Evolutionary conservation across 495 filamentous ascomycete species (phyloP), one percentile per base, ranked within the genome.

Genomic region (Penicillium daleae): DNA sequence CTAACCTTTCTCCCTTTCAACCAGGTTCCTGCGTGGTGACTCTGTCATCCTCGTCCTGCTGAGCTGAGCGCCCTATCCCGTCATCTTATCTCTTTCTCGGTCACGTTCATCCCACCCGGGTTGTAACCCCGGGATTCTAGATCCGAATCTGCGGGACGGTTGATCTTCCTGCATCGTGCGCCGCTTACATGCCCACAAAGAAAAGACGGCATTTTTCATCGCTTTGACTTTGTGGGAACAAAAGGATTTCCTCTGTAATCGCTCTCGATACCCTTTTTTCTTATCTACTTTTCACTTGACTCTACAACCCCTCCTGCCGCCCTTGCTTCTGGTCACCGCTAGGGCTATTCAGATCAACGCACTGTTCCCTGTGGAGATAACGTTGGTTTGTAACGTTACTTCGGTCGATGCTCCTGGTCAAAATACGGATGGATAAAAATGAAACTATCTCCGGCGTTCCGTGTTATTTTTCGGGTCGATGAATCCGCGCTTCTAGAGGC

Each of bases 31-130:
- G 60, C 85, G 94, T 70, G 94, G 94, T 56, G 94, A 98, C 78
- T 92, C 90, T 40, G 93, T 98, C 62, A 96, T 98, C 73, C 79
- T 98, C 62, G 93, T 98, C 44, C 79, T 97, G 61, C 84, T 97
- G 60, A 96, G 92, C 81, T 97, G 75, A 84, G 67, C 59, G 26
- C 19, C 19, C 52, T 54, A 46, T 53, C 53, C 13, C 27, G n/a
- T 29, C 51, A 10, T 15, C 46, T 50, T 61, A 55, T 62, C 57
- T 46, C 56, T 15, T 52, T 32, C 31, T 32, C 51, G 61, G 56
- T 60, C 65, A 64, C 22, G 19, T 42, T 39, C 48, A 58, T 68
- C 52, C 52, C 57, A 40, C 63, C 59, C 65, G 64, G 58, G 64
- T 66, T 64, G 56, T 62, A 62, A 61, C 24, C 42, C 62, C 40